These are phyloP conservation scores for Claviceps sp. DNA, from an alignment of 2,329 filamentous ascomycete species.

Conservation along the genomic window DNA sequence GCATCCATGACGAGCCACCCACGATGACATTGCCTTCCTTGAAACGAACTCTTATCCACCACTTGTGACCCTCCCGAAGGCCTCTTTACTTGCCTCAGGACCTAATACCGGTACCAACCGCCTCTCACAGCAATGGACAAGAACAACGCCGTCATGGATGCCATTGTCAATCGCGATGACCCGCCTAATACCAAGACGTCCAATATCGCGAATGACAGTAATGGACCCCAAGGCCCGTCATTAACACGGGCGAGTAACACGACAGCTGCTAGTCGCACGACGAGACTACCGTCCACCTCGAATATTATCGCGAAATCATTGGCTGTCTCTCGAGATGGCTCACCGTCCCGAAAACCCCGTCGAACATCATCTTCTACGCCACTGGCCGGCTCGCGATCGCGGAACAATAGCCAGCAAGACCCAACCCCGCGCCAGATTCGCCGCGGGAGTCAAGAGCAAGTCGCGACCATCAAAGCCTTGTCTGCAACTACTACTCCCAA, in stretches of 20 bases:
- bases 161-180: constrained; percentile 7
- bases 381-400: constrained; percentile 36
- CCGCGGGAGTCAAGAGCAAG: constrained; percentile 43
- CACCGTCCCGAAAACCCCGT: constrained; percentile 28
- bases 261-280: constrained; percentile 16
- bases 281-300: constrained; percentile 23
- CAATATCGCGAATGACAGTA: not conserved
- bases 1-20: constrained; percentile 20
- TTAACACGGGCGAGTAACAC: constrained; percentile 7
- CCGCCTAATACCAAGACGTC: constrained; percentile 7
- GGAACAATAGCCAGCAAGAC: constrained; percentile 53
- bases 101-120: constrained; percentile 13
- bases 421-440: constrained; percentile 41
- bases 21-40: constrained; percentile 17
- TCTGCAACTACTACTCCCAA: constrained; percentile 55
- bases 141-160: constrained; percentile 13
- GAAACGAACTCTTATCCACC: constrained; percentile 8
- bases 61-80: constrained; percentile 16
- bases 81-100: constrained; percentile 14
- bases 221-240: constrained; percentile 1
- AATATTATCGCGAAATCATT: constrained; percentile 25
- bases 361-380: constrained; percentile 22
- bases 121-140: constrained; percentile 20
- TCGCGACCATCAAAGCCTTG: constrained; percentile 52
- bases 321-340: constrained; percentile 31